Base-by-base conservation (phyloP, 345 rosid species). In the Camelina sativa region DNA sequence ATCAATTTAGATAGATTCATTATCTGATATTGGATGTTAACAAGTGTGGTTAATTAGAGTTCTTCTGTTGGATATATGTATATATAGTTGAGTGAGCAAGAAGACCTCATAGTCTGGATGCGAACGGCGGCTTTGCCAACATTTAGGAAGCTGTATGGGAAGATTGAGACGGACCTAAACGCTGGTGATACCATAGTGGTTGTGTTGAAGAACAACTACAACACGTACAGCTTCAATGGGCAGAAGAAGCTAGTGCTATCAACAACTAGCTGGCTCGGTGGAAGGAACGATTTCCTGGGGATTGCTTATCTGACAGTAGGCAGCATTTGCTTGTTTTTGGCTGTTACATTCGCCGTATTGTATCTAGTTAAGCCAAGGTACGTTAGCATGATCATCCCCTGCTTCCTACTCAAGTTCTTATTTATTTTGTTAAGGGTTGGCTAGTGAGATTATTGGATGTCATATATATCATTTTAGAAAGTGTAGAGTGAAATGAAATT, bases 101-200 rank as follows among this genome's bases (percentile, higher is more conserved):
- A 94, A 81, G 89, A 90, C 77, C 97, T 94, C 51, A 90, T 94
- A 54, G 98, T 94, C 25, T 94, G 97, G 98, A 94, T 94, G 98
- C 82, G 96, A 80, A 94, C 98, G 20, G 98, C 98, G 47, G 97
- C 98, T 17, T 85, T 94, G 75, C 98, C 98, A 65, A 91, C 95
- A 52, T 94, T 94, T 78, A 90, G 97, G 77, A 94, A 94, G 83
- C 82, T 94, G 80, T 94, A 91, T 64, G 98, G 98, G 64, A 91
- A 82, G 86, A 91, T 94, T 72, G 97, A 94, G 80, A 75, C 37
- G 55, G 93, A 94, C 74, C 92, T 94, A 41, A 19, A 82, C 25
- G 80, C 55, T 17, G 81, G 86, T 43, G 95, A 91, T 44, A 64
- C 40, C 17, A 83, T 94, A 79, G 4, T 56, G 7, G 95, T 94